These are phyloP conservation scores for Russula emetica DNA, from an alignment of 768 basidiomycete species.

Conservation along the genomic window DNA sequence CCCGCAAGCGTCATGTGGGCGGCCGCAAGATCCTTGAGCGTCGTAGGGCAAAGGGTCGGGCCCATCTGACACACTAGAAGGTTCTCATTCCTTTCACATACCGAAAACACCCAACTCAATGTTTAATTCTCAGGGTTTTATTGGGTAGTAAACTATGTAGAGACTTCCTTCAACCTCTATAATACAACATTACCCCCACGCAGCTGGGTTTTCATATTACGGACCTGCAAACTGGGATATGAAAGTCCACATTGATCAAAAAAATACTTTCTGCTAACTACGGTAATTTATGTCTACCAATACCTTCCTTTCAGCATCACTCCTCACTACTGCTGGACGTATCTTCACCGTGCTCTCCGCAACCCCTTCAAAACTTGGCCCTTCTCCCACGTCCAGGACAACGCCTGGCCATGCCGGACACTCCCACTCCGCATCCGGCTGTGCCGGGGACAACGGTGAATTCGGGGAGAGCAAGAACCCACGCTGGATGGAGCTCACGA, in stretches of 20 bases:
- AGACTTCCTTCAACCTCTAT: not conserved
- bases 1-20: slow-evolving; percentile 59
- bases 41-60: slow-evolving; percentile 70
- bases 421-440: slow-evolving; percentile 37
- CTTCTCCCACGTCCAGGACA: slow-evolving; percentile 5
- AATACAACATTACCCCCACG: not conserved
- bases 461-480: slow-evolving; percentile 65
- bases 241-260: not conserved
- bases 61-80: slow-evolving; percentile 69
- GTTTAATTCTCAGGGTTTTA: not conserved
- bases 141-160: not conserved
- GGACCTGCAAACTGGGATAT: slow-evolving; percentile 2
- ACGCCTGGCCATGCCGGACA: slow-evolving; percentile 25
- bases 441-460: slow-evolving; percentile 57
- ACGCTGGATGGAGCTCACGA: slow-evolving; percentile 52
- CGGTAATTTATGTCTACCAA: slow-evolving; percentile 22
- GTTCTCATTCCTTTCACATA: not conserved
- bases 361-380: slow-evolving; percentile 22
- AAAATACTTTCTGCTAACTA: slow-evolving; percentile 5
- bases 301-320: slow-evolving; percentile 21
- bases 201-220: not conserved
- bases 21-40: slow-evolving; percentile 71
- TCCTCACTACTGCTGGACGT: not conserved
- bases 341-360: slow-evolving; percentile 22
- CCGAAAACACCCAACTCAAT: not conserved